phyloP scores from a whole-genome alignment of 129 eudicot genomes.

The Helianthus tuberosus region DNA sequence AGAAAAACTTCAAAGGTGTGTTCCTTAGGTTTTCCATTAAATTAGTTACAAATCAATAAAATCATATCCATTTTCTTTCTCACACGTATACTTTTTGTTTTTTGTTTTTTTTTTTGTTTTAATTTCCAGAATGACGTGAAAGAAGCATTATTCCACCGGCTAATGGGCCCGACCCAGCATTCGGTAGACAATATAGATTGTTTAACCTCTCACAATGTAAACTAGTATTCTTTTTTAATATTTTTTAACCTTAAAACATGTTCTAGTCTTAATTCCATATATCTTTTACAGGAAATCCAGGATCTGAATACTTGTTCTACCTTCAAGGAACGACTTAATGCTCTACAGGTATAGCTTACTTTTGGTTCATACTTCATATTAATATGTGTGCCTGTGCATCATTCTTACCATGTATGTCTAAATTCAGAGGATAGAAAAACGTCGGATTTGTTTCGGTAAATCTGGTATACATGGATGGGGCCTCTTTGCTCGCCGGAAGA shows the following conservation, averaged over 20 bases:
- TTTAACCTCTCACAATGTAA: conserved; percentile 42
- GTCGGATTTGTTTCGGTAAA: conserved; percentile 83
- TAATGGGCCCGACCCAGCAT: conserved; percentile 78
- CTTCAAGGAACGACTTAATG: conserved; percentile 60
- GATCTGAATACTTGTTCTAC: conserved; percentile 50
- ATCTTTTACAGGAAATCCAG: conserved; percentile 35
- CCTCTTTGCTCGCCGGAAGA: conserved; percentile 83
- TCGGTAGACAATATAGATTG: conserved; percentile 52
- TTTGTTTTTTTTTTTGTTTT: neutral
- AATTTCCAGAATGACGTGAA: conserved; percentile 43
- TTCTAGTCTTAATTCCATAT: neutral
- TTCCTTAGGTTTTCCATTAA: neutral
- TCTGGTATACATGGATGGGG: conserved; percentile 99
- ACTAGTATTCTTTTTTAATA: neutral
- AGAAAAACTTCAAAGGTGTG: conserved; percentile 59
- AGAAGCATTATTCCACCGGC: conserved; percentile 66
- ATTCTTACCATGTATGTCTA: conserved; percentile 17
- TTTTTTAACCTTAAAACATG: neutral
- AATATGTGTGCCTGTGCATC: conserved; percentile 1
- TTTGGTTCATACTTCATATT: neutral
- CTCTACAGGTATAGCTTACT: conserved; percentile 55
- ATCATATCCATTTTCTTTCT: neutral
- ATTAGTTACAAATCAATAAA: neutral
- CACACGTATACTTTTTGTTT: neutral
- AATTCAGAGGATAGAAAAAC: conserved; percentile 70